These are phyloP conservation scores for Colletotrichum sp. DNA, from an alignment of 2,329 filamentous ascomycete species.

Conservation along the genomic window DNA sequence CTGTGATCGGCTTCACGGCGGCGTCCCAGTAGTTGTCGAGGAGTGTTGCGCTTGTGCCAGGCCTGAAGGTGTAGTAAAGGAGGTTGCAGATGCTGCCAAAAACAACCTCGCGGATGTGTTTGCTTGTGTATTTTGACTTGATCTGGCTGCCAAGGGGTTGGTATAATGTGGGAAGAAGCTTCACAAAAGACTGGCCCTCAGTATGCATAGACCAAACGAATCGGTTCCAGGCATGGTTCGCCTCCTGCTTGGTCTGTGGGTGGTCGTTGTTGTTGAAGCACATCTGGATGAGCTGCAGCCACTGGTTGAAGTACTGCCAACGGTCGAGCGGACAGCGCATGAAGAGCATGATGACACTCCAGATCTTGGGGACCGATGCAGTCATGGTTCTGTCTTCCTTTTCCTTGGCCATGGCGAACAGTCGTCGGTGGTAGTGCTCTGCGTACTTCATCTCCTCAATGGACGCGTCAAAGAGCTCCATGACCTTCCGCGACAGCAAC, in stretches of 20 bases:
- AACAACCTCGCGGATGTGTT: conserved; percentile 61
- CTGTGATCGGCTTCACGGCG: conserved; percentile 67
- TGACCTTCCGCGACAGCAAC: conserved; percentile 68
- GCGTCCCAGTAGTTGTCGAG: conserved; percentile 81
- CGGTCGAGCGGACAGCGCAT: conserved; percentile 68
- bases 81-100: conserved; percentile 79
- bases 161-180: conserved; percentile 58
- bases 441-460: conserved; percentile 70
- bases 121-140: conserved; percentile 65
- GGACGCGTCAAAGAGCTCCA: conserved; percentile 64
- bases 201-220: conserved; percentile 77
- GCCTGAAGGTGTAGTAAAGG: conserved; percentile 82
- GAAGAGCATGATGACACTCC: conserved; percentile 82
- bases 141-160: conserved; percentile 74
- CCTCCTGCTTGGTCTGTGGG: conserved; percentile 71
- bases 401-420: conserved; percentile 72
- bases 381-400: conserved; percentile 58
- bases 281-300: conserved; percentile 79
- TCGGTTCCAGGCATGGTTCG: conserved; percentile 85
- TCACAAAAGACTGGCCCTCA: conserved; percentile 63
- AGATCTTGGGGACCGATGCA: conserved; percentile 81
- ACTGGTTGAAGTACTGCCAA: conserved; percentile 78
- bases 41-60: conserved; percentile 67
- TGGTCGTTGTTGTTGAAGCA: conserved; percentile 82
- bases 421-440: conserved; percentile 69